phyloP scores from a whole-genome alignment of 805 yeast genomes.

The Clavispora vitiphila region DNA sequence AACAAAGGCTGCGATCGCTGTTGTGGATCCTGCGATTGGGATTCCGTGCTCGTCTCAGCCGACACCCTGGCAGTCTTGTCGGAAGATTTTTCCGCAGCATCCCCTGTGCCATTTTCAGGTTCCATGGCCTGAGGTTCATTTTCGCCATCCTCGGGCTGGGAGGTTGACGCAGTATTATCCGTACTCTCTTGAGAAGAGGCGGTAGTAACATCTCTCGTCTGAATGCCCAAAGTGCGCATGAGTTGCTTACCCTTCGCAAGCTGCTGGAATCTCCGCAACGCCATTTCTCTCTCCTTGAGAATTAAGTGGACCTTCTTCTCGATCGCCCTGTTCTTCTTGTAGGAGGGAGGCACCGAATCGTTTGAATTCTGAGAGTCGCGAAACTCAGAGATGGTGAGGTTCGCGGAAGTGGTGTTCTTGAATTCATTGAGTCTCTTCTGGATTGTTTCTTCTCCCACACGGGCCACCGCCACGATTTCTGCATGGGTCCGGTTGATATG shows the following conservation, averaged over 20 bases:
- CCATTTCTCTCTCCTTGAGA: slow-evolving; percentile 15
- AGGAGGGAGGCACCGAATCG: slow-evolving; percentile 80
- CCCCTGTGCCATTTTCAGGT: background rate
- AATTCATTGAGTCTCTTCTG: slow-evolving; percentile 90
- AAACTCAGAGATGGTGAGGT: slow-evolving; percentile 67
- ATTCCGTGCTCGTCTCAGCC: too few relatives aligned
- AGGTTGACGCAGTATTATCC: too few relatives aligned
- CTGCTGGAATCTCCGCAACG: slow-evolving; percentile 21
- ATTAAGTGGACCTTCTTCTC: slow-evolving; percentile 38
- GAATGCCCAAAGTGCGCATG: slow-evolving; percentile 2
- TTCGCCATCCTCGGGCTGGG: too few relatives aligned
- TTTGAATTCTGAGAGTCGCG: slow-evolving; percentile 45
- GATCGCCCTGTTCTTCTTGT: slow-evolving; percentile 51
- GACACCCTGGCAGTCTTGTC: too few relatives aligned
- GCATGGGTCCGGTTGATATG: slow-evolving; percentile 86
- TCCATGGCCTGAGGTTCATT: background rate
- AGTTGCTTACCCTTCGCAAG: slow-evolving; percentile 11
- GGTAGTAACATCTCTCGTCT: too few relatives aligned
- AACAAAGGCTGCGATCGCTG: background rate
- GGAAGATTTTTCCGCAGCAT: background rate
- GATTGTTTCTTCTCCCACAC: slow-evolving; percentile 89
- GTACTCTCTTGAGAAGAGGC: too few relatives aligned
- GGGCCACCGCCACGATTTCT: slow-evolving; percentile 92
- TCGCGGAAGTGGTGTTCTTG: slow-evolving; percentile 68
- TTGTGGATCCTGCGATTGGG: background rate